These are phyloP conservation scores for Naumovozyma baii DNA, from an alignment of 805 yeast genomes.

Conservation along the genomic window DNA sequence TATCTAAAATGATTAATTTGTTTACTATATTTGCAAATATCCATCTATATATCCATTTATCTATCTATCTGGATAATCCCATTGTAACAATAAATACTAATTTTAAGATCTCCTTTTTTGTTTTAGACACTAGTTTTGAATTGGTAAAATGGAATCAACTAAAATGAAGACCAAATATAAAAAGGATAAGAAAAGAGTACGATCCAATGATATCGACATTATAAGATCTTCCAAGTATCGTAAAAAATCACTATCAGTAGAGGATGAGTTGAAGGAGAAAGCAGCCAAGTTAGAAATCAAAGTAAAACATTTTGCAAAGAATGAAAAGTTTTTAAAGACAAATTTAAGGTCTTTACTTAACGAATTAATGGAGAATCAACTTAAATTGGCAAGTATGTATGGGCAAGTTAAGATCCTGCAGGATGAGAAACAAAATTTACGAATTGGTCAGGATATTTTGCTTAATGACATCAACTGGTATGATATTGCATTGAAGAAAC, in stretches of 20 bases:
- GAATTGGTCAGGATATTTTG: background rate
- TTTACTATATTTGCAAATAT: too few species aligned
- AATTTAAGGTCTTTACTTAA: slow-evolving; percentile 2
- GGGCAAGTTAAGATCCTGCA: slow-evolving; percentile 4
- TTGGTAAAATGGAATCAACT: background rate
- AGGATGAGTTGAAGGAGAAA: background rate
- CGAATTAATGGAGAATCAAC: slow-evolving; percentile 8
- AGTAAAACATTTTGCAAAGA: slow-evolving; percentile 2
- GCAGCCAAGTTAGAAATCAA: slow-evolving; percentile 2
- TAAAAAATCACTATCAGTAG: background rate
- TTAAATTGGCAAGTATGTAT: slow-evolving; percentile 7
- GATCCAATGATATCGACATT: background rate
- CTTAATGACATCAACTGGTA: background rate
- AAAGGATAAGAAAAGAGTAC: background rate
- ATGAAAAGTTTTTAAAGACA: slow-evolving; percentile 2
- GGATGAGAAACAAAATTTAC: slow-evolving; percentile 1
- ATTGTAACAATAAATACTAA: too few species aligned
- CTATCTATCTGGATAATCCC: too few species aligned
- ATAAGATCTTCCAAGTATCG: background rate
- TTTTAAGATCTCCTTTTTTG: too few species aligned
- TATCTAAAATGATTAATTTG: too few species aligned
- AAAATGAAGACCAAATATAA: too few species aligned
- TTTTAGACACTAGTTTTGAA: too few species aligned
- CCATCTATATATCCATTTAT: too few species aligned
- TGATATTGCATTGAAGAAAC: background rate